phyloP scores from a whole-genome alignment of 83 land plant species.

The Larix sibirica region DNA sequence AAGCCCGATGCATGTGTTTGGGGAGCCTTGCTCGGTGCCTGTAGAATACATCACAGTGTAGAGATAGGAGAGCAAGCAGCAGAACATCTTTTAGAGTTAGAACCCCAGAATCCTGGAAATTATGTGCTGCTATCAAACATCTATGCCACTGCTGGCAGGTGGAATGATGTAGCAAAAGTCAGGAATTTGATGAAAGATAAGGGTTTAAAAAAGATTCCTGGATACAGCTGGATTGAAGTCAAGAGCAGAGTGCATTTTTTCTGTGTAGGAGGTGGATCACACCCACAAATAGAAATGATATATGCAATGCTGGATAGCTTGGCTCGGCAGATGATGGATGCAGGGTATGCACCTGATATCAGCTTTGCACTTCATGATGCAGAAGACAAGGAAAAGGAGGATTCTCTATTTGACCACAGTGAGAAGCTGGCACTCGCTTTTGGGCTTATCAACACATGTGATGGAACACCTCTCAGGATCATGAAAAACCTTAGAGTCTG shows the following conservation, averaged over 20 bases:
- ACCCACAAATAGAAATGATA: constrained; percentile 12
- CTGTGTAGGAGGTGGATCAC: constrained; percentile 20
- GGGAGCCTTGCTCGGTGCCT: constrained; percentile 6
- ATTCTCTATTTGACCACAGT: constrained; percentile 13
- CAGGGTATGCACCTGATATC: constrained; percentile 18
- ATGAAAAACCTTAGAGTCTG: constrained; percentile 10
- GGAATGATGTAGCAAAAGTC: background rate
- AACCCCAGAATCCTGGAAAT: background rate
- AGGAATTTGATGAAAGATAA: background rate
- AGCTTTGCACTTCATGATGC: constrained; percentile 8
- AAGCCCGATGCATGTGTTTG: background rate
- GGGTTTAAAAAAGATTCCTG: constrained; percentile 9
- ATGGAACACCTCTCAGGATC: background rate
- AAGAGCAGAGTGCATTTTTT: constrained; percentile 9
- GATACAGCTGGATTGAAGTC: constrained; percentile 16
- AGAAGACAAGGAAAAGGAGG: constrained; percentile 15
- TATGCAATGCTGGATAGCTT: constrained; percentile 10
- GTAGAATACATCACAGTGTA: background rate
- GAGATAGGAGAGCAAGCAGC: background rate
- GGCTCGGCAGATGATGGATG: constrained; percentile 7
- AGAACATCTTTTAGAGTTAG: background rate
- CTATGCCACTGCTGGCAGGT: background rate
- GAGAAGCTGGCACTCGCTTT: constrained; percentile 16
- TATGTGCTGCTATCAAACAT: background rate
- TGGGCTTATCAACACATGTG: too few species aligned